These are phyloP conservation scores for Colletotrichum agaves DNA, from an alignment of 2,329 filamentous ascomycete species.

Conservation along the genomic window DNA sequence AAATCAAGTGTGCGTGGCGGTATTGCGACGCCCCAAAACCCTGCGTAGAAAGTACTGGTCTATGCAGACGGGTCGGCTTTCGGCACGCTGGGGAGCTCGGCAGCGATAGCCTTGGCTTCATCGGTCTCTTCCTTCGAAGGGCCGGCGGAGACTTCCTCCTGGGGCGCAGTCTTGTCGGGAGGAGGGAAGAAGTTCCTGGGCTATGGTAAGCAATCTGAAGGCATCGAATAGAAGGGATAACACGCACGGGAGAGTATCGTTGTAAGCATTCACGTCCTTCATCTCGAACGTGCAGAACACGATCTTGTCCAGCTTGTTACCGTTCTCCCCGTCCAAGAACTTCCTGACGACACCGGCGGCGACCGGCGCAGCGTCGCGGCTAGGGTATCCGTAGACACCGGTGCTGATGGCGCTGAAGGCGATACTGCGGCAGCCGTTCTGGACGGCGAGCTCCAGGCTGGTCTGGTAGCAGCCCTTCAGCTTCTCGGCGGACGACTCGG, in stretches of 20 bases:
- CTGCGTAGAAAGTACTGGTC: not conserved
- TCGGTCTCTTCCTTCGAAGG: conserved; percentile 41
- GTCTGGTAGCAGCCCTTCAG: conserved; percentile 74
- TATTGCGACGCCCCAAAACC: not conserved
- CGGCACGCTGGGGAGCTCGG: conserved; percentile 50
- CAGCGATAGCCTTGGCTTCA: conserved; percentile 42
- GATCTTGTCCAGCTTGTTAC: conserved; percentile 72
- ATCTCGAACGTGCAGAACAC: conserved; percentile 86
- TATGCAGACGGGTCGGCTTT: conserved; percentile 44
- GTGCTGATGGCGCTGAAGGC: conserved; percentile 90
- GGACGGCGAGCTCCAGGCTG: conserved; percentile 77
- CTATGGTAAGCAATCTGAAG: not conserved
- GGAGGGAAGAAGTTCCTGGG: conserved; percentile 37
- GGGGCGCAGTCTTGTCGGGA: conserved; percentile 19
- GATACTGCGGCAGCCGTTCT: conserved; percentile 73
- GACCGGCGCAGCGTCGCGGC: conserved; percentile 74
- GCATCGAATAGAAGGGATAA: not conserved
- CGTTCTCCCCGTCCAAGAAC: conserved; percentile 62
- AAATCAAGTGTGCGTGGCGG: not conserved
- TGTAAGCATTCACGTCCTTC: conserved; percentile 82
- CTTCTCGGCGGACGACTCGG: conserved; percentile 57
- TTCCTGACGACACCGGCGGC: conserved; percentile 70
- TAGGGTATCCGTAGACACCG: conserved; percentile 90
- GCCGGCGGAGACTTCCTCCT: conserved; percentile 37
- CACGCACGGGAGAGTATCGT: conserved; percentile 77